Evolutionary conservation across 192 early-diverging fungal genomes (phyloP), one percentile per base, ranked within the genome.

Genomic region (Haplosporangium gracile): DNA sequence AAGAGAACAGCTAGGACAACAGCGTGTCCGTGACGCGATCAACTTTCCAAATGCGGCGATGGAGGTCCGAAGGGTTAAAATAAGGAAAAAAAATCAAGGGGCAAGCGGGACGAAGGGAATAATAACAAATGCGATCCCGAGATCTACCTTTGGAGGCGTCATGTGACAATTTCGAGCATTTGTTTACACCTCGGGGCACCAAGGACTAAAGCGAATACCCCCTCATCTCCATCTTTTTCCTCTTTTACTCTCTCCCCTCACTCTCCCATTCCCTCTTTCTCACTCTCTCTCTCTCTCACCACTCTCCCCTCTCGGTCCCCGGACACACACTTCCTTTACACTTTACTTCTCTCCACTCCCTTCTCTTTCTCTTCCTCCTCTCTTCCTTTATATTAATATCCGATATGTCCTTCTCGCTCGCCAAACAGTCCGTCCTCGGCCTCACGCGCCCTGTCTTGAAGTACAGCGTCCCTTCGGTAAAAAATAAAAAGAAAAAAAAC

Each of bases 401-500:
- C 26, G 42, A 65, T 34, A 86, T 86, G 83, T 86, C 83, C 38
- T 77, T 86, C 78, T 77, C 83, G 42, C 8, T 86, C 38, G 78
- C 69, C 60, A 86, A 80, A 69, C 83, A 86, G 71, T 80, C 83
- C 57, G 83, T 55, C 72, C 72, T 86, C 75, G 79, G 79, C 68
- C 83, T 86, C 63, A 57, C 78, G 75, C 83, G 83, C 83, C 79
- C 83, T 43, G 78, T 85, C 57, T 36, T 86, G n/a, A 86, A 86
- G 55, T 68, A 86, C 72, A 86, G 75, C 83, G 49, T 86, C 38
- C 83, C 83, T 70, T 80, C 79, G 83, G 83, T 86, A 86, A 80
- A 73, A 3, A 39, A 42, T 9, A 20, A 29, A 42, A 18, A 20
- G 6, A 20, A 43, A 49, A 34, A 26, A 29, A 20, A 75, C 47